Base-by-base conservation (phyloP, 176 grass and related monocot genomes). In the Carex kokanica region DNA sequence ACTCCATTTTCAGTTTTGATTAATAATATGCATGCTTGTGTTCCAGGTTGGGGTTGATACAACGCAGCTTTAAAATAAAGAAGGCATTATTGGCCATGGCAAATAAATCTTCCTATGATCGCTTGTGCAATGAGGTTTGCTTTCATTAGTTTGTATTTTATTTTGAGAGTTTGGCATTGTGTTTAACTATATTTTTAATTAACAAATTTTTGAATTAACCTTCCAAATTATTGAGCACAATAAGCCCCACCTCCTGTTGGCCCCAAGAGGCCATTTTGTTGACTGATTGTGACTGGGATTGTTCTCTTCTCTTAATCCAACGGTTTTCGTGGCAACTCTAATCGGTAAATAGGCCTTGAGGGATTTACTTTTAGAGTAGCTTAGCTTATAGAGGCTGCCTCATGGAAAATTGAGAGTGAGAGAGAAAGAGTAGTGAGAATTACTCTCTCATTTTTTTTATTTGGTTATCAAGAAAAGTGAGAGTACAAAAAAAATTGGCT, bases 11-110 rank as follows among this genome's bases (percentile, higher is more conserved):
- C 55, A 31, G 21, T 62, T 63, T 49, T 64, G 9, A 25, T 64
- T 61, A 65, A 65, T 65, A 16, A 27, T 51, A 78, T 80, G 5
- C 17, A 18, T 67, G 13, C 4, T 65, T 67, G 3, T 82, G 21
- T 85, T 78, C 71, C 65, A 98, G 96, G 91, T 93, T 86, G 6
- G 91, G 87, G 52, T 73, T 73, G 3, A 86, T 91, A 45, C 83
- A 91, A 66, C 90, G 96, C 83, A 98, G 93, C 75, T 90, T 91
- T 56, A 95, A 86, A 91, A 93, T 98, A 91, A 98, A 91, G 84
- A 98, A 90, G 88, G 96, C 96, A 15, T 87, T 98, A 79, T 24
- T 98, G 61, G 88, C 81, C 15, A 98, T 85, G 34, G 85, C 85
- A 55, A 81, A 91, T 38, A 95, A 70, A 47, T 90, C 93, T 90